Conservation (phyloP, 176 grass and related monocot genomes). For the Oropetium thomaeum region DNA sequence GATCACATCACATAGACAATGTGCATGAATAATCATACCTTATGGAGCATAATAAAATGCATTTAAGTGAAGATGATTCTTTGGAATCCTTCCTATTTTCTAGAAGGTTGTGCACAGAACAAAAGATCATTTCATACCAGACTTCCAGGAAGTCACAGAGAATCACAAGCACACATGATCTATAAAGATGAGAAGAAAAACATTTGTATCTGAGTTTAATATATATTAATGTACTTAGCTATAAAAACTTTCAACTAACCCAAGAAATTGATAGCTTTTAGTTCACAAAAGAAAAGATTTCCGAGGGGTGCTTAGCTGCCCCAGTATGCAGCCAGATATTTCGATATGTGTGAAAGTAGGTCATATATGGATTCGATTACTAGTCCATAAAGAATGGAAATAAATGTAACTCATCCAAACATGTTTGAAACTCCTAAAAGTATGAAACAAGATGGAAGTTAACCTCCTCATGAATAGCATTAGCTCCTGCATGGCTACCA, state of each 20-base stretch:
- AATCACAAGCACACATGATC: constrained; percentile 1
- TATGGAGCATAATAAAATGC: background rate
- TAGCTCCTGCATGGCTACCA: constrained; percentile 89
- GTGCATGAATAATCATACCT: constrained; percentile 10
- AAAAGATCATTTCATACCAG: background rate
- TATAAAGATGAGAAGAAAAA: background rate
- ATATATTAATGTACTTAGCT: background rate
- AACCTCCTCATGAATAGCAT: constrained; percentile 96
- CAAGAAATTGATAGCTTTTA: background rate
- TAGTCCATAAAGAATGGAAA: background rate
- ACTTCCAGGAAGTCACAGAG: background rate
- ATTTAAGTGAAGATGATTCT: background rate
- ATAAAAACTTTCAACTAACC: background rate
- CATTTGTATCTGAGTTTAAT: background rate
- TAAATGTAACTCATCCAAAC: constrained; percentile 13
- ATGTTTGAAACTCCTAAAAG: background rate
- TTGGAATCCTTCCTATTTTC: background rate
- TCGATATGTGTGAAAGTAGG: background rate
- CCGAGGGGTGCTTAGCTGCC: background rate
- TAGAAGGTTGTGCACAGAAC: background rate
- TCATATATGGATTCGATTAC: background rate
- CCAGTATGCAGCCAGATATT: background rate
- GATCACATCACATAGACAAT: background rate
- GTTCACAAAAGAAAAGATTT: background rate
- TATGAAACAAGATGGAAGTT: background rate